Conservation (phyloP, 768 basidiomycete genomes). For the Podaxis sp. region DNA sequence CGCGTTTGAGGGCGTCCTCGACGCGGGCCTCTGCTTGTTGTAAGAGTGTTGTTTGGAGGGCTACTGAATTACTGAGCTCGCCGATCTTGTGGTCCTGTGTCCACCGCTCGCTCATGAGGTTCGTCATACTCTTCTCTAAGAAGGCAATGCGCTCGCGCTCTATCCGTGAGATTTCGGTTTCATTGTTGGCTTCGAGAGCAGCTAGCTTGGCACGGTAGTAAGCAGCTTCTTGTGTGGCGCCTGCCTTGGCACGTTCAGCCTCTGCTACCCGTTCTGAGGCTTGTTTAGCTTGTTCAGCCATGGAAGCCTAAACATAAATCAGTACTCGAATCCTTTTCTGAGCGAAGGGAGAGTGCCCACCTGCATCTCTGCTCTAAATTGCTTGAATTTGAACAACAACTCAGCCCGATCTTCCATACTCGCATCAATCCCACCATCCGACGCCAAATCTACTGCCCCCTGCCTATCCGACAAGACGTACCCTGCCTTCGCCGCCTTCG, state of each 20-base stretch:
- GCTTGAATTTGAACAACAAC: slow-evolving; percentile 80
- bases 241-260: slow-evolving; percentile 72
- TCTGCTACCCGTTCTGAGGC: slow-evolving; percentile 79
- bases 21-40: slow-evolving; percentile 82
- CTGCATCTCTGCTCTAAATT: slow-evolving; percentile 84
- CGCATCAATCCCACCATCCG: slow-evolving; percentile 35
- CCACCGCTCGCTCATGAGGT: slow-evolving; percentile 60
- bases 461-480: slow-evolving; percentile 65
- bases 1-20: slow-evolving; percentile 70
- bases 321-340: slow-evolving; percentile 5
- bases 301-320: slow-evolving; percentile 50
- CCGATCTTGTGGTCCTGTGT: slow-evolving; percentile 68
- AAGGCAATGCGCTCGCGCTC: slow-evolving; percentile 78
- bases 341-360: slow-evolving; percentile 41
- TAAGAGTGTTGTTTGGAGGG: slow-evolving; percentile 72
- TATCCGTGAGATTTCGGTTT: slow-evolving; percentile 62
- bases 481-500: slow-evolving; percentile 74
- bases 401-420: slow-evolving; percentile 57
- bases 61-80: slow-evolving; percentile 72
- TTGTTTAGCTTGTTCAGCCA: slow-evolving; percentile 73
- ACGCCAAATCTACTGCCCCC: slow-evolving; percentile 38
- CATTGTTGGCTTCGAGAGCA: slow-evolving; percentile 73
- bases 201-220: slow-evolving; percentile 95
- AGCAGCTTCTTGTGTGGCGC: slow-evolving; percentile 90
- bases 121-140: slow-evolving; percentile 70